Conservation (phyloP, 345 rosid species). For the Eucalyptus globulus region DNA sequence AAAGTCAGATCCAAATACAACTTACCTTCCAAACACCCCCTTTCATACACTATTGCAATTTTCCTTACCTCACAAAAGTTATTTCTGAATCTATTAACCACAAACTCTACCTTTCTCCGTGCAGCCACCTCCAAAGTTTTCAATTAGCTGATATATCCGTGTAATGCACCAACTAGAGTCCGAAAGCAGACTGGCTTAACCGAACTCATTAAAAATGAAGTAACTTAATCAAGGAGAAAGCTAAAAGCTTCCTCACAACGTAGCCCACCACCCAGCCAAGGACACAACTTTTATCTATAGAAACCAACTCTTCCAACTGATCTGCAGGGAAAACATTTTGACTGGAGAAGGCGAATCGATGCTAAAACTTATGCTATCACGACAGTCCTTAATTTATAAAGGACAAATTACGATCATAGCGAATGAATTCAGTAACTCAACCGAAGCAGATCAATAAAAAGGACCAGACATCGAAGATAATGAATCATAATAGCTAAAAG, state of each 20-base stretch:
- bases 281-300: neutral
- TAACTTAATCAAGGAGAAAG: neutral
- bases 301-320: neutral
- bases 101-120: neutral
- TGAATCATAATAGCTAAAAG: neutral
- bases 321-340: neutral
- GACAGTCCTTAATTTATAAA: neutral
- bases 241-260: neutral
- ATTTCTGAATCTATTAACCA: neutral
- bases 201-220: neutral
- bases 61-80: neutral
- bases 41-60: neutral
- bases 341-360: neutral
- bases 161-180: neutral
- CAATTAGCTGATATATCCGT: neutral
- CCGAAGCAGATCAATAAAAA: neutral
- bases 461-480: neutral
- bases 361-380: neutral
- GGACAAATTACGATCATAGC: neutral
- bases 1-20: neutral
- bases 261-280: neutral
- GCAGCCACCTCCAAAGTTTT: neutral
- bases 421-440: neutral
- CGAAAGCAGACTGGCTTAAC: neutral
- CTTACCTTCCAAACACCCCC: neutral